Conservation (phyloP, 2,329 filamentous ascomycete species). For the Diaporthe vaccinii region DNA sequence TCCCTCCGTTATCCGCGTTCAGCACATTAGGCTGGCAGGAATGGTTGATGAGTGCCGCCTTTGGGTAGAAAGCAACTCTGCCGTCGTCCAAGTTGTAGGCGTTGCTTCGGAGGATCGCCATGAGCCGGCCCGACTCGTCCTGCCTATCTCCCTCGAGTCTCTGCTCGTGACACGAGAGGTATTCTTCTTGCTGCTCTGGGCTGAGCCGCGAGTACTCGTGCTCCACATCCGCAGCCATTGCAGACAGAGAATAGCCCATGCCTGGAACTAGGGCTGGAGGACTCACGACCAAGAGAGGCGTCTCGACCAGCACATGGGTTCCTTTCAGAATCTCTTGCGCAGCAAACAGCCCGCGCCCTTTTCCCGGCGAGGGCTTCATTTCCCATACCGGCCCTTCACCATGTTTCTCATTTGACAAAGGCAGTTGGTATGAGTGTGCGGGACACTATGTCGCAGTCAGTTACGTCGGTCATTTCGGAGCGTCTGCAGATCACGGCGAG, state of each 20-base stretch:
- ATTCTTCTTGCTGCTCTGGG: slow-evolving; percentile 47
- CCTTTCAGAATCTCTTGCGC: slow-evolving; percentile 49
- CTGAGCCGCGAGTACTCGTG: slow-evolving; percentile 37
- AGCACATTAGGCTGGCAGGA: slow-evolving; percentile 53
- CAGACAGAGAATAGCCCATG: slow-evolving; percentile 48
- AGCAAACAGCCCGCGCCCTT: slow-evolving; percentile 57
- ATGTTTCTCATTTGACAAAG: not conserved
- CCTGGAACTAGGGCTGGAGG: slow-evolving; percentile 47
- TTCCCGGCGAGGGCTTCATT: slow-evolving; percentile 50
- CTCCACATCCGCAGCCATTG: slow-evolving; percentile 51
- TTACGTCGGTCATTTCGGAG: not conserved
- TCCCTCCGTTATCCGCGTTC: slow-evolving; percentile 44
- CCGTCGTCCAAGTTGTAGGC: slow-evolving; percentile 50
- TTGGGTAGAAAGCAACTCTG: slow-evolving; percentile 51
- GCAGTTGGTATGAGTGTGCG: not conserved
- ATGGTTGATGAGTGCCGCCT: slow-evolving; percentile 54
- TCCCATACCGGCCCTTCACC: slow-evolving; percentile 49
- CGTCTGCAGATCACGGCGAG: not conserved
- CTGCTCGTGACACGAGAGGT: slow-evolving; percentile 47
- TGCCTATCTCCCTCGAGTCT: slow-evolving; percentile 43
- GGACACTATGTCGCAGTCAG: not conserved
- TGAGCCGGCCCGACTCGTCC: slow-evolving; percentile 37
- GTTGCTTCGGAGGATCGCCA: slow-evolving; percentile 54
- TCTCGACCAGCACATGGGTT: slow-evolving; percentile 55
- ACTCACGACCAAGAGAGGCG: slow-evolving; percentile 50